Percentiles rank a stretch among this genome's conserved stretches.
Conservation (phyloP, 768 basidiomycete species). For the Boletus reticulatus region DNA sequence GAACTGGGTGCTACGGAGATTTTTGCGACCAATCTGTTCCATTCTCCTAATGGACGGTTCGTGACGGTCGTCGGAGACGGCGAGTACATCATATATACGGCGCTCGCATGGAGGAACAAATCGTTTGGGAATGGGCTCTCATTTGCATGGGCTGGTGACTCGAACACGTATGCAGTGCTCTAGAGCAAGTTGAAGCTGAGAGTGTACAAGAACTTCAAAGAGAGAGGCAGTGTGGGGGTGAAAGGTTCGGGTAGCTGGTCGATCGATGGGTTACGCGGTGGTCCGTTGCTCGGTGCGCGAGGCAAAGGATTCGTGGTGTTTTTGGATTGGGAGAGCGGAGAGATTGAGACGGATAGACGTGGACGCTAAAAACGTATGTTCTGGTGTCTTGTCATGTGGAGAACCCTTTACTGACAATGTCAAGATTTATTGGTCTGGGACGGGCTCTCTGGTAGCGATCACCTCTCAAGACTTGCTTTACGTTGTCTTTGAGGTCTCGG, state of each 20-base stretch:
- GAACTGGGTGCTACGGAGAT: slow-evolving; percentile 96
- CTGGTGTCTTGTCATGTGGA: background rate
- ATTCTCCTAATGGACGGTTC: slow-evolving; percentile 96
- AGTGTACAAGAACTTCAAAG: slow-evolving; percentile 93
- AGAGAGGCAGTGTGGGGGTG: slow-evolving; percentile 64
- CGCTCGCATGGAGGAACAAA: slow-evolving; percentile 98
- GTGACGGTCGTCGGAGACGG: slow-evolving; percentile 97
- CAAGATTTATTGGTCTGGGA: slow-evolving; percentile 87
- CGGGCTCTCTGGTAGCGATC: slow-evolving; percentile 86
- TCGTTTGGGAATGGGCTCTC: slow-evolving; percentile 88
- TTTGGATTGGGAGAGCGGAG: slow-evolving; percentile 99
- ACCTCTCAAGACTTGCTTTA: slow-evolving; percentile 89
- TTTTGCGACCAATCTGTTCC: slow-evolving; percentile 79
- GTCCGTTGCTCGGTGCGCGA: slow-evolving; percentile 78
- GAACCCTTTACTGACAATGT: slow-evolving; percentile 1
- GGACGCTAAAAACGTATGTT: slow-evolving; percentile 84
- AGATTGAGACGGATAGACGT: slow-evolving; percentile 93
- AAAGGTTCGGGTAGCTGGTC: slow-evolving; percentile 82
- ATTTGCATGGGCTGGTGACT: slow-evolving; percentile 96
- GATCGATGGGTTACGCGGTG: slow-evolving; percentile 84
- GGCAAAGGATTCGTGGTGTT: slow-evolving; percentile 94
- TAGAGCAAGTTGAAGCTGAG: slow-evolving; percentile 83
- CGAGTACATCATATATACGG: slow-evolving; percentile 98
- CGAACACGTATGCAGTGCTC: slow-evolving; percentile 94
- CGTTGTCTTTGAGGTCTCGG: slow-evolving; percentile 83